A percentile compares a stretch with the other conserved stretches of the same genome.
phyloP scores from a whole-genome alignment of 148 eudicot genomes.

The Rhododendron mucronatum region DNA sequence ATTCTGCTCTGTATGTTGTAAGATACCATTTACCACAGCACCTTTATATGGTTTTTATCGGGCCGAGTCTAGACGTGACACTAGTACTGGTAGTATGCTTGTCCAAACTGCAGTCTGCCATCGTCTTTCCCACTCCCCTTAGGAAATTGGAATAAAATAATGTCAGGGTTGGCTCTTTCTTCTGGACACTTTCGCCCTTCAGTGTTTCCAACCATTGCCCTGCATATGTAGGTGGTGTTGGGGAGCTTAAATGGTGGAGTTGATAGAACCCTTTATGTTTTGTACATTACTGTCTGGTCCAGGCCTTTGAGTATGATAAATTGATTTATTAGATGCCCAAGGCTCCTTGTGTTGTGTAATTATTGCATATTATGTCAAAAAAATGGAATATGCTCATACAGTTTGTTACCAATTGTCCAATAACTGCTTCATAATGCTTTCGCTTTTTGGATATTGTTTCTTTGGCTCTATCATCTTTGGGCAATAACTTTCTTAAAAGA shows the following conservation, averaged over 20 bases:
- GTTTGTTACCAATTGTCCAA: not conserved
- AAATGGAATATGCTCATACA: not conserved
- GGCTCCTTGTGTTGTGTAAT: not conserved
- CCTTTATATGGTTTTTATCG: not conserved
- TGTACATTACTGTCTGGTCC: not conserved
- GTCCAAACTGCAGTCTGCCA: not conserved
- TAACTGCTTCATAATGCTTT: not conserved
- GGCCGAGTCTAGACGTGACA: not conserved
- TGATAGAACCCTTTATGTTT: not conserved
- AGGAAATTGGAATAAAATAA: not conserved
- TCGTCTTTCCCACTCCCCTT: not conserved
- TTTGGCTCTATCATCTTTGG: not conserved
- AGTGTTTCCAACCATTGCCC: not conserved
- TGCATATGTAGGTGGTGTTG: too few relatives aligned
- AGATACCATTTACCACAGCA: not conserved
- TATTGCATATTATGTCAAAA: not conserved
- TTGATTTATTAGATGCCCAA: not conserved
- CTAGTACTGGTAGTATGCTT: not conserved
- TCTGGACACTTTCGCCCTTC: not conserved
- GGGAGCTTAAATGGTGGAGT: not conserved
- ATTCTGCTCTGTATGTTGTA: not conserved
- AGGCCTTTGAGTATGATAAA: not conserved
- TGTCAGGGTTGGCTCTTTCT: not conserved
- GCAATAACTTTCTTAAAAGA: not conserved
- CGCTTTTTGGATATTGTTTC: not conserved